Evolutionary conservation across 345 rosid species (phyloP).

Genomic region (Leavenworthia alabamica): DNA sequence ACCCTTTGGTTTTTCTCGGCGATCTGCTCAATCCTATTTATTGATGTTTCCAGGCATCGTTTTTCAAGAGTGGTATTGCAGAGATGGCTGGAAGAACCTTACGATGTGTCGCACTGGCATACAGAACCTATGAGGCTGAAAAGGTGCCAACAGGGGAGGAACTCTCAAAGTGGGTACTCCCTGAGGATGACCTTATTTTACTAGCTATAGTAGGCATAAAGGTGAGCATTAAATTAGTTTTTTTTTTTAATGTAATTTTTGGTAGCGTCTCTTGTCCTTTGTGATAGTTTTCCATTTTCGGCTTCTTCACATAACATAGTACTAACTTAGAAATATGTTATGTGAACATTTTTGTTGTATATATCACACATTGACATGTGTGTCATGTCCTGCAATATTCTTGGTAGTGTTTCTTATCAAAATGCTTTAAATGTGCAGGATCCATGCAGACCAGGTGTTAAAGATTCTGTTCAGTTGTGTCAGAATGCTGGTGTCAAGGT

Average conservation of each 20-base stretch:
- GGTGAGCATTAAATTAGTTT: slow-evolving; percentile 38
- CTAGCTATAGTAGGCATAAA: slow-evolving; percentile 86
- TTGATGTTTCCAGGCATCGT: slow-evolving; percentile 36
- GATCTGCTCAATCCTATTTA: neutral
- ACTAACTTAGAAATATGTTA: neutral
- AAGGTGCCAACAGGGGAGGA: slow-evolving; percentile 65
- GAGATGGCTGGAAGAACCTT: slow-evolving; percentile 82
- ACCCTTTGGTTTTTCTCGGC: neutral
- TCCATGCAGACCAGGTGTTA: slow-evolving; percentile 87
- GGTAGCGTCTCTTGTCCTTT: neutral
- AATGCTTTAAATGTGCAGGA: slow-evolving; percentile 45
- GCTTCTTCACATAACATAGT: neutral
- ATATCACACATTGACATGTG: neutral
- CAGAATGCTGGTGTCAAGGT: slow-evolving; percentile 92
- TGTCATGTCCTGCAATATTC: neutral
- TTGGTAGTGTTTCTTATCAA: neutral
- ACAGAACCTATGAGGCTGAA: slow-evolving; percentile 51
- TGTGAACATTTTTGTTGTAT: too few species aligned
- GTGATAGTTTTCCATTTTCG: neutral
- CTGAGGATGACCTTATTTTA: slow-evolving; percentile 83
- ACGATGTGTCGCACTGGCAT: slow-evolving; percentile 94
- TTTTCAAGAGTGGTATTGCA: slow-evolving; percentile 54
- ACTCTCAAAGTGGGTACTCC: slow-evolving; percentile 61
- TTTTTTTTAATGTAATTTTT: neutral
- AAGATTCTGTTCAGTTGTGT: slow-evolving; percentile 68